phyloP scores from a whole-genome alignment of 2,329 filamentous ascomycete genomes.

The Elsinoe batatas region DNA sequence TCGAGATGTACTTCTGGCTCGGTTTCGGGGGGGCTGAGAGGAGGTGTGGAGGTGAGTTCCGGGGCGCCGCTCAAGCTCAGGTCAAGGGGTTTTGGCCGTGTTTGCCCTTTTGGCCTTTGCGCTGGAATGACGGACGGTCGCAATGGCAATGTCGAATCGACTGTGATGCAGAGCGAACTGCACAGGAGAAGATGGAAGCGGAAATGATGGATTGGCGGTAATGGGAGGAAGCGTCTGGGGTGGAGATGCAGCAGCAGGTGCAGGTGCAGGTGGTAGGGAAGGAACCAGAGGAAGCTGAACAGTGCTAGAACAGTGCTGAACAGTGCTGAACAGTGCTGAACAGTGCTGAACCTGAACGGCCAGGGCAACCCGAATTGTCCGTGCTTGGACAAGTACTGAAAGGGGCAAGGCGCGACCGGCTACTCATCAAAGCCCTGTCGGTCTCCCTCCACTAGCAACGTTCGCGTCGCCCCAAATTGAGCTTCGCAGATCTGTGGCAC shows the following conservation, averaged over 20 bases:
- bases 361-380: constrained; percentile 4
- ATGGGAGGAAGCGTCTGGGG: background rate
- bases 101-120: too few species aligned
- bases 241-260: too few species aligned
- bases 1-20: background rate
- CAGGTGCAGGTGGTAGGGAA: background rate
- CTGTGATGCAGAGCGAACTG: too few species aligned
- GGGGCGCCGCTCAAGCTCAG: constrained; percentile 1
- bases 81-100: background rate
- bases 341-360: background rate
- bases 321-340: too few species aligned
- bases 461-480: constrained; percentile 3
- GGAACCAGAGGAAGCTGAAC: background rate
- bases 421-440: background rate
- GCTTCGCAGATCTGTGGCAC: constrained; percentile 2
- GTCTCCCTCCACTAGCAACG: constrained; percentile 5
- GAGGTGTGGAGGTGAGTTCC: constrained; percentile 2
- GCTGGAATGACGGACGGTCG: background rate
- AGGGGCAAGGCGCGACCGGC: constrained; percentile 2
- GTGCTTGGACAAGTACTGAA: constrained; percentile 5
- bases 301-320: too few species aligned
- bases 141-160: background rate
- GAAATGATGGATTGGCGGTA: background rate
- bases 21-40: background rate
- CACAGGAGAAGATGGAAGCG: background rate